Base-by-base conservation (phyloP, 1,284 basidiomycete species). In the Vanrija sp. region DNA sequence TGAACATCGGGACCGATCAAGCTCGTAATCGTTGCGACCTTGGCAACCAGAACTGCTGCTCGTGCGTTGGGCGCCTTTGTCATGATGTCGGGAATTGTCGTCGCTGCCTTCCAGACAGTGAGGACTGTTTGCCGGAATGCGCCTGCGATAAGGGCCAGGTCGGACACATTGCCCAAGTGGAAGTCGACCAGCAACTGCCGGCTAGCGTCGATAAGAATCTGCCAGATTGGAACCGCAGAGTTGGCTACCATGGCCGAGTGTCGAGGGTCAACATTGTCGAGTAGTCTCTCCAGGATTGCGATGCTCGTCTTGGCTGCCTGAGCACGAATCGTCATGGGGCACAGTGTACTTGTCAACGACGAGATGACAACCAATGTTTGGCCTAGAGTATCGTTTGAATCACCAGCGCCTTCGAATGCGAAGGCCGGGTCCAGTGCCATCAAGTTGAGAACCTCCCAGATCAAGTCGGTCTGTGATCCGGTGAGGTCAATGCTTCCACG, bases 161-260 rank as follows among this genome's bases (percentile, higher is more conserved):
- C 67, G 40, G 69, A 65, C 7, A 55, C 54, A 23, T 71, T 68
- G 18, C 66, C 64, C 28, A 54, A 49, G 51, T 74, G 71, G 45
- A 71, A 71, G 18, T 68, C 68, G 45, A 63, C 58, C 2, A 75
- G 59, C 14, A 64, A 57, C 44, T 73, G 69, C 12, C 71, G 55
- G n/a, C 65, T 60, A 1, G 61, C 57, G 58, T 75, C 70, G 21
- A 69, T 57, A 14, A 71, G 55, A 34, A 69, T 60, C 45, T 68
- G 66, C 69, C 73, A 75, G 14, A 62, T 52, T 4, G 57, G 51
- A 6, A 46, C 18, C 0, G 61, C 54, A 16, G 61, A 54, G 39
- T 38, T 49, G 34, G 49, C 52, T 6, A 51, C 49, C 28, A 57
- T 43, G 9, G 50, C 38, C 1, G 61, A 50, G 15, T 46, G 47